phyloP scores from a whole-genome alignment of 371 early-diverging fungal genomes.

The Gilbertella persicaria region DNA sequence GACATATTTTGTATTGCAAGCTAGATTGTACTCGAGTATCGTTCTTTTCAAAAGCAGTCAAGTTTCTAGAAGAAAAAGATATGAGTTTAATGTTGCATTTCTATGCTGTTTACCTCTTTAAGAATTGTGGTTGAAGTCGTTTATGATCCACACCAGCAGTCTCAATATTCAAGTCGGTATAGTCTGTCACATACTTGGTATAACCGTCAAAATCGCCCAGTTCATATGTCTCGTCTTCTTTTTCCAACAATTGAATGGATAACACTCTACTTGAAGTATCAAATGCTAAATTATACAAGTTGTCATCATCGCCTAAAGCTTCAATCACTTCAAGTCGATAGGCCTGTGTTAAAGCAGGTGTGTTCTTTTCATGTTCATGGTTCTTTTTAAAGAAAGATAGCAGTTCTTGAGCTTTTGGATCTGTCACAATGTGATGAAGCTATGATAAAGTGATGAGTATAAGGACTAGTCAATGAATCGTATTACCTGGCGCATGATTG shows the following conservation, averaged over 20 bases:
- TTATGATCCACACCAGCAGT: conserved; percentile 61
- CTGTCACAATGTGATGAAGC: conserved; percentile 27
- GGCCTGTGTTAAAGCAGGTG: conserved; percentile 48
- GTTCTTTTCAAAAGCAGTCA: conserved; percentile 6
- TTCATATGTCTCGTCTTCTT: conserved; percentile 53
- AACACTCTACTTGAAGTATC: conserved; percentile 48
- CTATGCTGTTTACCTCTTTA: conserved; percentile 51
- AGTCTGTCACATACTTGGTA: conserved; percentile 85
- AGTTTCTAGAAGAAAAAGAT: conserved; percentile 3
- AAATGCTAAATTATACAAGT: conserved; percentile 77
- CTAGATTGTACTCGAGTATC: conserved; percentile 49
- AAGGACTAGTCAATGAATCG: neutral
- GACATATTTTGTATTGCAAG: conserved; percentile 89
- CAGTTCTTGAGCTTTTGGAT: conserved; percentile 20
- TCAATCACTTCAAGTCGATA: conserved; percentile 39
- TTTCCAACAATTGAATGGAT: conserved; percentile 77
- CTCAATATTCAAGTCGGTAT: conserved; percentile 63
- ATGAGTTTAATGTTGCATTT: neutral
- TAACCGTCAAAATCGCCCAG: conserved; percentile 66
- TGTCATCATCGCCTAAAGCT: conserved; percentile 68
- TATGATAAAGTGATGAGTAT: neutral
- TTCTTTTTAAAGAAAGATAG: conserved; percentile 25
- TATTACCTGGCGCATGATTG: conserved; percentile 27
- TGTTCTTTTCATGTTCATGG: conserved; percentile 21
- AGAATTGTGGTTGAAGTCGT: conserved; percentile 45